Percentiles rank a stretch among this genome's conserved stretches.
Evolutionary conservation across 768 basidiomycete species (phyloP).

Genomic region (Termitomyces sp.): DNA sequence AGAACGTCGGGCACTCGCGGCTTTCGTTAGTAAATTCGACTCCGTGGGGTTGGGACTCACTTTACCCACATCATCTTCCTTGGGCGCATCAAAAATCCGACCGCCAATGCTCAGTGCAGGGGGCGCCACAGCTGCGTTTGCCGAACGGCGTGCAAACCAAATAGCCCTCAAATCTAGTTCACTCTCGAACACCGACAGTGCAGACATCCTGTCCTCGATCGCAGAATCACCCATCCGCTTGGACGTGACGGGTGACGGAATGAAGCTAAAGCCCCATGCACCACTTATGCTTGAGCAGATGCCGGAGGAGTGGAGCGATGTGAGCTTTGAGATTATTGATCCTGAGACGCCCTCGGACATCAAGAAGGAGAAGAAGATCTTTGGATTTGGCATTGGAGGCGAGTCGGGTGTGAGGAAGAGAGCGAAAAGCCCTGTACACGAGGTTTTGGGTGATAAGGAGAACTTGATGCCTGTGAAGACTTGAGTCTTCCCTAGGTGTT

Average conservation of each 20-base stretch:
- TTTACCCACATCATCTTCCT: slow-evolving; percentile 12
- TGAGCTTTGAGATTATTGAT: slow-evolving; percentile 46
- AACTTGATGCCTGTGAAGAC: slow-evolving; percentile 28
- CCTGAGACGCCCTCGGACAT: neutral
- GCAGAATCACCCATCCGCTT: slow-evolving; percentile 48
- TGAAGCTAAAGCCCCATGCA: slow-evolving; percentile 24
- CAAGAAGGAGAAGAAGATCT: slow-evolving; percentile 8
- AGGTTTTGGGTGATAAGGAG: slow-evolving; percentile 46
- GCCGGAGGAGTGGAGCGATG: slow-evolving; percentile 46
- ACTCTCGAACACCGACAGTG: neutral
- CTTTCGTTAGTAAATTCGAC: slow-evolving; percentile 82
- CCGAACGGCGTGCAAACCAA: slow-evolving; percentile 34
- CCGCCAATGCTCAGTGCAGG: slow-evolving; percentile 46
- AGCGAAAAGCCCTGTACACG: slow-evolving; percentile 22
- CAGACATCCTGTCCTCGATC: slow-evolving; percentile 2
- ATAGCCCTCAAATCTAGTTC: slow-evolving; percentile 15
- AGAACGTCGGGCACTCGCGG: slow-evolving; percentile 69
- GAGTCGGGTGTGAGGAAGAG: slow-evolving; percentile 13
- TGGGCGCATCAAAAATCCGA: slow-evolving; percentile 33
- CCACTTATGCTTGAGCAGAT: slow-evolving; percentile 55
- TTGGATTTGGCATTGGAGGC: slow-evolving; percentile 7
- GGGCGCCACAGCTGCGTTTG: slow-evolving; percentile 43
- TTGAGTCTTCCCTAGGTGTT: neutral
- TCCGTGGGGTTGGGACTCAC: slow-evolving; percentile 50
- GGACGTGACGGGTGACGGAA: slow-evolving; percentile 19